Conservation (phyloP, 352 stramenopile species). For the Pythium periplocum region DNA sequence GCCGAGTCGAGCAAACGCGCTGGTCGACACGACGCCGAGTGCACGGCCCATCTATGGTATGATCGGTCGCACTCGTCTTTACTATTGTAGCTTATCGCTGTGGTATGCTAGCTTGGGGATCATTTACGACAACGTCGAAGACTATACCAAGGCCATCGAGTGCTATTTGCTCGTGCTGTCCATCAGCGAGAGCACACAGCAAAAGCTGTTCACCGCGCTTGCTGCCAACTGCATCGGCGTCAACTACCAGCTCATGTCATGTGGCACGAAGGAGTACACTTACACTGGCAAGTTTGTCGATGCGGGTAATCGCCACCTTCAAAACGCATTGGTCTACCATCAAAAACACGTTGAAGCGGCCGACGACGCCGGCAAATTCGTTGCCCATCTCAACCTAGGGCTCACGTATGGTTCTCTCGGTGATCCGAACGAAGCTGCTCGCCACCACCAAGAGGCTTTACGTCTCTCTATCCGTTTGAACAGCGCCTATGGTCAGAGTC, state of each 20-base stretch:
- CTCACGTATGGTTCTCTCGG: constrained; percentile 69
- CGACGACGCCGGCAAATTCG: constrained; percentile 83
- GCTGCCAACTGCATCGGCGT: constrained; percentile 88
- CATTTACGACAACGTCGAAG: constrained; percentile 83
- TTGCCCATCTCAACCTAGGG: constrained; percentile 84
- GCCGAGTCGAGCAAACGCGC: constrained; percentile 82
- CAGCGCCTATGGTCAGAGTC: constrained; percentile 78
- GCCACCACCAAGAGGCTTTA: constrained; percentile 84
- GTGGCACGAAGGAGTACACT: constrained; percentile 42
- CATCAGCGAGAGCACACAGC: constrained; percentile 78
- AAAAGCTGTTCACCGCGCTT: constrained; percentile 68
- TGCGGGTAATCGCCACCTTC: constrained; percentile 33
- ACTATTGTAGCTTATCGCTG: constrained; percentile 10
- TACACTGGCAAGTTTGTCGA: constrained; percentile 78
- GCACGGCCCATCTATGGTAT: constrained; percentile 76
- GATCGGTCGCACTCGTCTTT: constrained; percentile 2
- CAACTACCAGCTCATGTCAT: constrained; percentile 78
- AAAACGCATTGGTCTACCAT: constrained; percentile 57
- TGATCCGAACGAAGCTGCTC: constrained; percentile 61
- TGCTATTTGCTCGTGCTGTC: constrained; percentile 83
- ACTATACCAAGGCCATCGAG: constrained; percentile 80
- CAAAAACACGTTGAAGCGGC: constrained; percentile 70
- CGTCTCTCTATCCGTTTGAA: constrained; percentile 82
- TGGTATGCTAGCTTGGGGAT: constrained; percentile 45
- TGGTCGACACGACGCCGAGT: constrained; percentile 77